Evolutionary conservation across 1,284 basidiomycete genomes (phyloP).

Genomic region (Caloboletus firmus): DNA sequence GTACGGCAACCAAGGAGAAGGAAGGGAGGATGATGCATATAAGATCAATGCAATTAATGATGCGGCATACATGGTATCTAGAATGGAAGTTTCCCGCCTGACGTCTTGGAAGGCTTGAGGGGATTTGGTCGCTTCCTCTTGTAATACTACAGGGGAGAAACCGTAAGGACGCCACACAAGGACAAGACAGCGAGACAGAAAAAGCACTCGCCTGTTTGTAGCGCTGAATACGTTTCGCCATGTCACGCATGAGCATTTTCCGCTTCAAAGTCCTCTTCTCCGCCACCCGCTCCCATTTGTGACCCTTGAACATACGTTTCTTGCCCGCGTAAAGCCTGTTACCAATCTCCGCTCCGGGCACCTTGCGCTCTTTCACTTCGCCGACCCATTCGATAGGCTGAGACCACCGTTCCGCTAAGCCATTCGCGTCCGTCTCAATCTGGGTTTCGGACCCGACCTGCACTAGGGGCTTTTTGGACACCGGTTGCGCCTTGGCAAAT

Average conservation of each 20-base stretch:
- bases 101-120: slow-evolving; percentile 49
- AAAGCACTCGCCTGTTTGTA: slow-evolving; percentile 58
- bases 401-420: slow-evolving; percentile 34
- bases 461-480: slow-evolving; percentile 6
- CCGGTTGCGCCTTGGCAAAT: slow-evolving; percentile 19
- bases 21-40: not conserved
- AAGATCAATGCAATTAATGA: not conserved
- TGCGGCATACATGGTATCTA: slow-evolving; percentile 27
- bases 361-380: slow-evolving; percentile 47
- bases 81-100: slow-evolving; percentile 52
- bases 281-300: slow-evolving; percentile 70
- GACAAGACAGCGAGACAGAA: not conserved
- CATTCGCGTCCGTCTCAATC: slow-evolving; percentile 4
- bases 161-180: slow-evolving; percentile 1
- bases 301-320: slow-evolving; percentile 84
- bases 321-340: slow-evolving; percentile 67
- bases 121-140: slow-evolving; percentile 54
- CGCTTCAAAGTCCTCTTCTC: slow-evolving; percentile 46
- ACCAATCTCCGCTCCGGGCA: slow-evolving; percentile 53
- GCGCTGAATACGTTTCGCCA: slow-evolving; percentile 58
- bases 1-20: not conserved
- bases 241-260: slow-evolving; percentile 60
- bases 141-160: slow-evolving; percentile 42
- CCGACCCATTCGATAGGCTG: slow-evolving; percentile 58
- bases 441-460: not conserved